Evolutionary conservation across 441 rosid species (phyloP), one percentile per base, ranked within the genome.

Genomic region (Populus tomentosa): DNA sequence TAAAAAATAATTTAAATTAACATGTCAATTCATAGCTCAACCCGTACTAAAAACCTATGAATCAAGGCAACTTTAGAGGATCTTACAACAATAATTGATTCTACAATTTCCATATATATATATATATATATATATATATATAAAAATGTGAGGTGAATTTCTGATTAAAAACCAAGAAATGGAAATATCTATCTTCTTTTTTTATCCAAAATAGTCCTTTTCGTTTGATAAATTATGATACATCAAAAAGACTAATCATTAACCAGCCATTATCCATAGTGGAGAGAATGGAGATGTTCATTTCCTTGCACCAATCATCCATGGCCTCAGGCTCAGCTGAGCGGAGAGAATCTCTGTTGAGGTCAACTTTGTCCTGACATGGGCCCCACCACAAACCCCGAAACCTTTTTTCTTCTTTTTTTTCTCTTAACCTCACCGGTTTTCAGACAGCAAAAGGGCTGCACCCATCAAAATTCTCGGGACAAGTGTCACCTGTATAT

Each of bases 331-430:
- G 20, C 56, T 14, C 56, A 46, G 20, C 56, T 4, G 56, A 1
- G 56, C 56, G 4, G 2, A 5, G 36, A 53, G 61, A 82, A 80
- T 80, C 85, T 82, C 73, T 78, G 77, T 79, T 71, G 24, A 72
- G 78, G 84, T 82, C 88, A 86, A 77, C 84, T 75, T 40, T 38
- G 33, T 75, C 35, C 76, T 70, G 82, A 76, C 78, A 11, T 0
- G 3, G 78, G 66, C 28, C 84, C 82, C 81, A 66, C 85, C 67
- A 28, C 16, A n/a, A 13, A 35, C n/a, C 67, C 28, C 3, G 21
- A 32, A 56, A 16, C 21, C 10, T 40, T 40, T 2, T 40, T 40
- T 2, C 10, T 40, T 3, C 2, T 40, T 40, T 3, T 9, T 26
- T 63, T 63, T 23, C 5, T 8, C 7, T 10, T 4, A 23, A 24